Evolutionary conservation across 805 yeast genomes (phyloP), one percentile per base, ranked within the genome.

Genomic region (Saccharomycopsis sp.): DNA sequence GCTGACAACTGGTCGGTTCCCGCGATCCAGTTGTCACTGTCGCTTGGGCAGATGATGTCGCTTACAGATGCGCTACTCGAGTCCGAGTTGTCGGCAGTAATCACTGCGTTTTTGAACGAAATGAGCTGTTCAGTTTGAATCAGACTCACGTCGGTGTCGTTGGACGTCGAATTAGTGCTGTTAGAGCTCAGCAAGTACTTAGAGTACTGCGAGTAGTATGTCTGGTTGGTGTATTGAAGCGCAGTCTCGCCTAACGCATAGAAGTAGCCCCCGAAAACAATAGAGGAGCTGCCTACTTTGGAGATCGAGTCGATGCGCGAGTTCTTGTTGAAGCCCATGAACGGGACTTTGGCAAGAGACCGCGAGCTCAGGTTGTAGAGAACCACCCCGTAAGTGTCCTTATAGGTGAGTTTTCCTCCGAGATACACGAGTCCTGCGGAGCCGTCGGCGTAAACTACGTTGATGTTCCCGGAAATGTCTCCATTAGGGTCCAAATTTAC

Each of bases 231-330:
- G 14, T 52, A 63, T 20, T 73, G 74, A 49, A 80, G 73, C 35
- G 75, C 71, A 3, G 69, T 65, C 57, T 83, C 71, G 5, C 89
- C 89, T 50, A 90, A 72, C 8, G 86, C 80, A 58, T 74, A 66
- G 68, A 94, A 91, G 2, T 72, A 60, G 12, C 99, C 99, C 1
- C 94, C 93, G 72, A 91, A 93, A 12, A 94, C 68, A 5, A 94
- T 75, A 44, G 80, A 83, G 47, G 70, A 70, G 9, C 70, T 65
- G 44, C 75, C 77, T 53, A 82, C 67, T 61, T 78, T 77, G 0
- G 81, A 63, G 17, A 94, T 91, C 5, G 92, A 75, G 61, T 84
- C 82, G 14, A 94, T 80, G 0, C 65, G 60, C 0, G 92, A 75
- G 59, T 79, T 75, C 38, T 76, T 67, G 3, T 84, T 84, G 68